phyloP scores from a whole-genome alignment of 2,329 filamentous ascomycete species.

The Aspergillus terreus region DNA sequence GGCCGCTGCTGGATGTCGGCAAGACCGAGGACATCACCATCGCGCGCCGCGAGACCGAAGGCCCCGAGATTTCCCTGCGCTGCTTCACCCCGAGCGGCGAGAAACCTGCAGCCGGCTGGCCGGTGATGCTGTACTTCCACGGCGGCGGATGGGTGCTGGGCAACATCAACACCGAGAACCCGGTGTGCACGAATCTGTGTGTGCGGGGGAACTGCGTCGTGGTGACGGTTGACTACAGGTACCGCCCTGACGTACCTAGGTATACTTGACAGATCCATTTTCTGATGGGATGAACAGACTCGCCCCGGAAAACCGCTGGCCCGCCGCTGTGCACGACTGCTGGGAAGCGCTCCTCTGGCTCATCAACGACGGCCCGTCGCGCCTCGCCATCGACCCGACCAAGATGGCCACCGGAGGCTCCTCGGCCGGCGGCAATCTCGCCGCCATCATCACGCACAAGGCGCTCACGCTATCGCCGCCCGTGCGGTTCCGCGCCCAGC shows the following conservation, averaged over 20 bases:
- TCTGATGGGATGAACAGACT: constrained; percentile 36
- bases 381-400: constrained; percentile 40
- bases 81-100: constrained; percentile 50
- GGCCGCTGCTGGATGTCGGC: constrained; percentile 47
- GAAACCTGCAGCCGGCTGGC: constrained; percentile 49
- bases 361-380: constrained; percentile 34
- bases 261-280: neutral
- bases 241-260: neutral
- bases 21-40: constrained; percentile 46
- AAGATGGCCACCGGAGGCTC: constrained; percentile 49
- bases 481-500: constrained; percentile 45
- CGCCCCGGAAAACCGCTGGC: constrained; percentile 55
- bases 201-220: constrained; percentile 50
- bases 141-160: constrained; percentile 59
- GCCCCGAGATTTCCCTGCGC: constrained; percentile 47
- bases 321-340: constrained; percentile 55
- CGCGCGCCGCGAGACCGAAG: constrained; percentile 43
- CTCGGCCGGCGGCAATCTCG: constrained; percentile 53
- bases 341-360: constrained; percentile 55
- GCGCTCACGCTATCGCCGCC: constrained; percentile 36
- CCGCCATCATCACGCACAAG: constrained; percentile 52
- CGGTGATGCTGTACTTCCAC: constrained; percentile 55
- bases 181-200: constrained; percentile 54
- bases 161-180: constrained; percentile 57
- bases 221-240: constrained; percentile 56